A percentile compares a stretch with the other conserved stretches of the same genome.
These are phyloP conservation scores for Solanum virginianum DNA, from an alignment of 257 asterid species.

Conservation along the genomic window DNA sequence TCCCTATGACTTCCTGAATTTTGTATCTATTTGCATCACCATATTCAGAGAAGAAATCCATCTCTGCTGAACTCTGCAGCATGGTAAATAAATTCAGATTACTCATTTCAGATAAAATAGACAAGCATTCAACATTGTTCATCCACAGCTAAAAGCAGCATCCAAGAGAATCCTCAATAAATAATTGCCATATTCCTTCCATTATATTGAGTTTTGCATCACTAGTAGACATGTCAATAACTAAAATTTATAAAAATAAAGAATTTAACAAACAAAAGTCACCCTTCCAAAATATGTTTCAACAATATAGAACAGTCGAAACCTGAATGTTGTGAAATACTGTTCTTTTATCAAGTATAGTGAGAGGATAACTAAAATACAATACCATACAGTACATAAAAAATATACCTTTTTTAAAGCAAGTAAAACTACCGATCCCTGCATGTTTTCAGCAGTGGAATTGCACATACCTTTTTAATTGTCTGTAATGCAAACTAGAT, in stretches of 20 bases:
- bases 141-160: not conserved
- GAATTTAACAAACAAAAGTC: not conserved
- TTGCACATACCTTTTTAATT: not conserved
- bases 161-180: not conserved
- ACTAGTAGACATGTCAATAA: not conserved
- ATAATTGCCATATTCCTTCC: not conserved
- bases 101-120: not conserved
- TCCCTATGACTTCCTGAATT: conserved; percentile 78
- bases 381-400: not conserved
- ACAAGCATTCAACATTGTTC: not conserved
- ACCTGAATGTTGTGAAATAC: not conserved
- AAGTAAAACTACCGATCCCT: not conserved
- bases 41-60: conserved; percentile 81
- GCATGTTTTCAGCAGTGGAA: not conserved
- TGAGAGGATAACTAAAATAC: not conserved
- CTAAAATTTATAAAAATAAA: not conserved
- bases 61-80: conserved; percentile 52
- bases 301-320: not conserved
- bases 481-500: not conserved
- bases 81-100: not conserved
- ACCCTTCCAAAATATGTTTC: not conserved
- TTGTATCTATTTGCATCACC: conserved; percentile 82
- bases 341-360: not conserved
- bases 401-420: not conserved
- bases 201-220: not conserved